Conservation (phyloP, 2,329 filamentous ascomycete genomes). For the Mycogone perniciosa region DNA sequence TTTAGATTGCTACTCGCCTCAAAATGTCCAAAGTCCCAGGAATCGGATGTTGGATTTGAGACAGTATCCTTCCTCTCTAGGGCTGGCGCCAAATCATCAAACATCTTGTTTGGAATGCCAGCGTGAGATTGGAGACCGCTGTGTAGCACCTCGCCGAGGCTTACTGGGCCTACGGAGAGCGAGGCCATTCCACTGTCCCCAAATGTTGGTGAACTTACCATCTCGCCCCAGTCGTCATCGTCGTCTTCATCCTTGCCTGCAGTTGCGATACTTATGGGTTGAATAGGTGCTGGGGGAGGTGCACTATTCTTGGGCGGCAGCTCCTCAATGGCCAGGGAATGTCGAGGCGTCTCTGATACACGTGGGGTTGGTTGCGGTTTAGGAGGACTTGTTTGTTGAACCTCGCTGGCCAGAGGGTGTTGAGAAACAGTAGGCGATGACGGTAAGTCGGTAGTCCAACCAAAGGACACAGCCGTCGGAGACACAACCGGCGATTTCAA, state of each 20-base stretch:
- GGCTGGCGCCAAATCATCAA: neutral
- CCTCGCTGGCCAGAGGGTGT: slow-evolving; percentile 3
- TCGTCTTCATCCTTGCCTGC: slow-evolving; percentile 33
- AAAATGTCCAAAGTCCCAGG: neutral
- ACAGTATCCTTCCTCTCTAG: neutral
- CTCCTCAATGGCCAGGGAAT: slow-evolving; percentile 1
- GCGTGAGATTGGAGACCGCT: no score
- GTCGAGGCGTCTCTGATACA: neutral
- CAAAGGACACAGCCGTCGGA: slow-evolving; percentile 26
- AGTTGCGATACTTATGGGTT: slow-evolving; percentile 4
- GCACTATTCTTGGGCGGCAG: neutral
- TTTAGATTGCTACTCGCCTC: neutral
- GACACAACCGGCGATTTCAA: slow-evolving; percentile 18
- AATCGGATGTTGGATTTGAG: neutral
- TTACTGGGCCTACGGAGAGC: neutral
- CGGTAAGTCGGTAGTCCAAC: slow-evolving; percentile 13
- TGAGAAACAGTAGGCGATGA: slow-evolving; percentile 12
- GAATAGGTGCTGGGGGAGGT: slow-evolving; percentile 1
- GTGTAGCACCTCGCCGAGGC: no score
- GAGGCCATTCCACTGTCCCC: neutral
- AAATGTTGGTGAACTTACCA: slow-evolving; percentile 36
- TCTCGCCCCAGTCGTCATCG: slow-evolving; percentile 56
- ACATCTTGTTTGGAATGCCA: neutral
- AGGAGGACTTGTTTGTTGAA: neutral
- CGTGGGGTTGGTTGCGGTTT: neutral